phyloP scores from a whole-genome alignment of 2,329 filamentous ascomycete species.

The Paecilomyces formosus region DNA sequence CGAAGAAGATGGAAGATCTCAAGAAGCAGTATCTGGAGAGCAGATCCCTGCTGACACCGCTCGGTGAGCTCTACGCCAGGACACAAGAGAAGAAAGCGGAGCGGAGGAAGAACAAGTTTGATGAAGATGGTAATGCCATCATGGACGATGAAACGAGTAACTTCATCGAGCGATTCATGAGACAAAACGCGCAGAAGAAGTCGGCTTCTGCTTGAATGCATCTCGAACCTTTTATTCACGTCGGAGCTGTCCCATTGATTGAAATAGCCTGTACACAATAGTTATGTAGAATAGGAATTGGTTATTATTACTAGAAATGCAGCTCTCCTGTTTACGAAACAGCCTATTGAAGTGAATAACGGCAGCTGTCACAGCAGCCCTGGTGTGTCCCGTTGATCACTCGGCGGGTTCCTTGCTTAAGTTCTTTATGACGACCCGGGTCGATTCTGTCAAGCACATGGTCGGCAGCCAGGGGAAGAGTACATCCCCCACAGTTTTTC shows the following conservation, averaged over 20 bases:
- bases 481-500: constrained; percentile 10
- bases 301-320: constrained; percentile 5
- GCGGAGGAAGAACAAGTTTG: constrained; percentile 24
- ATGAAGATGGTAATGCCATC: constrained; percentile 30
- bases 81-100: constrained; percentile 28
- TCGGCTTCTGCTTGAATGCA: constrained; percentile 3
- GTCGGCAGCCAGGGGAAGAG: constrained; percentile 10
- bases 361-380: not conserved
- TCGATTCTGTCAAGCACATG: constrained; percentile 1
- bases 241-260: not conserved
- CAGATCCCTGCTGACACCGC: constrained; percentile 40
- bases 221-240: constrained; percentile 1
- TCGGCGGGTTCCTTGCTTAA: not conserved
- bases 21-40: constrained; percentile 38
- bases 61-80: constrained; percentile 34
- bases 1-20: constrained; percentile 55
- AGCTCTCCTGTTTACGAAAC: not conserved
- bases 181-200: constrained; percentile 12
- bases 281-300: constrained; percentile 19
- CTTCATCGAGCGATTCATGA: constrained; percentile 32
- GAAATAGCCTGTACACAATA: constrained; percentile 14
- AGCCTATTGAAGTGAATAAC: not conserved
- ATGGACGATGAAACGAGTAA: constrained; percentile 23
- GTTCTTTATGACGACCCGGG: not conserved
- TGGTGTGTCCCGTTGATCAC: not conserved